Evolutionary conservation across 495 filamentous ascomycete species (phyloP), one percentile per base, ranked within the genome.

Genomic region (Podospora australis): DNA sequence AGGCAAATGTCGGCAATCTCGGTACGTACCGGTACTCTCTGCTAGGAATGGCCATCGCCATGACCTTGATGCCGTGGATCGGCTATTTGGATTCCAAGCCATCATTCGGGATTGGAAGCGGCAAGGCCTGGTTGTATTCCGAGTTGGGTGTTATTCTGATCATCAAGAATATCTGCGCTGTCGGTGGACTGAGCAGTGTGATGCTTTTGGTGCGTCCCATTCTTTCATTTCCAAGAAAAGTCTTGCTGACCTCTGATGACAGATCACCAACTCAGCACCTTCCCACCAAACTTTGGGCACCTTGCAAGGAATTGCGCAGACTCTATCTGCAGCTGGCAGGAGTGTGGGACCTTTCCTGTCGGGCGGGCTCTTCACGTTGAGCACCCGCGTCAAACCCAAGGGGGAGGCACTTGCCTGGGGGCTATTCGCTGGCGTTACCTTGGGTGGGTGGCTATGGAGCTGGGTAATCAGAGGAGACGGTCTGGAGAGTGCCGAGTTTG

Each of bases 221-320:
- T 23, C 8, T 4, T 17, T 35, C 35, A 39, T 32, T 5, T 28
- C 42, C 4, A 9, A 38, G 24, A 7, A 25, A 16, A 8, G 2
- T 0, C 21, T 11, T 3, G 32, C 20, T 58, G 8, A 53, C 28
- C 53, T 50, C 62, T 32, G 10, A 4, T 44, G 26, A 46, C 30
- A 94, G 88, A 84, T 98, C 55, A 98, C 91, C 20, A 98, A 98
- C 58, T 89, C 87, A 2, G 87, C 88, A 2, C 88, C 87, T 0
- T 87, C 89, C 26, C 78, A 95, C 62, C 82, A 84, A 16, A 88
- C 88, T 3, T 75, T 98, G 0, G 92, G 92, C 9, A 90, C 86
- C 1, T 70, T 98, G 23, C 96, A 97, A 53, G 92, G 92, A 23
- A 81, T 98, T 16, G 92, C 92, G 3, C 92, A 98, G 65, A 94